Base-by-base conservation (phyloP, 2,329 filamentous ascomycete species). In the Coniochaeta ligniaria region DNA sequence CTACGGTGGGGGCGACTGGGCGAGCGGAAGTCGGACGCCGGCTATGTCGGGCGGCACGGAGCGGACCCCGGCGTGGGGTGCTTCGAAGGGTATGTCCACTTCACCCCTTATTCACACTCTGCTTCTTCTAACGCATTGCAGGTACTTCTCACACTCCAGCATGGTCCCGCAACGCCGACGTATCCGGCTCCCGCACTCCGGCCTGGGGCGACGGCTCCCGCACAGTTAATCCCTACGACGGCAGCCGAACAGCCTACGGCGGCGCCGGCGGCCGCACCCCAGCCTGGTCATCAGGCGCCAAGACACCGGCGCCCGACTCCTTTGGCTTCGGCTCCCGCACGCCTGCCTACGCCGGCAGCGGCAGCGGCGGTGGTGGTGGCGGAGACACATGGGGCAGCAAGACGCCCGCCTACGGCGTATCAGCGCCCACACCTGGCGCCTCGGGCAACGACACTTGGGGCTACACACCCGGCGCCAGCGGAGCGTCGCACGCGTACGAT, bases 161-260 rank as follows among this genome's bases (percentile, higher is more conserved):
- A 7, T 89, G 85, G 81, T 84, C 81, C 65, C 79, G 76, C 35
- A 58, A 24, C 33, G 75, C 76, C 50, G 80, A 82, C 52, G 75
- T 78, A 58, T 76, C 77, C 16, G 84, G 47, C 24, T 82, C 82
- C 7, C 83, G 88, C 59, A 92, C 89, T 0, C 89, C 89, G 0
- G 87, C 86, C 2, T 91, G 89, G 87, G 80, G 80, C 22, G 85
- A 89, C 31, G 87, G 87, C 7, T 88, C 85, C 3, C 80, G 85
- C 54, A 88, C 85, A 14, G 83, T 84, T 63, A 88, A 88, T 69
- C 87, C 88, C 1, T 90, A 91, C 67, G 88, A 89, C 66, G 89
- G 89, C 62, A 88, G 77, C 71, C 86, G 87, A 54, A 93, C 91
- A 17, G 85, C 91, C 1, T 96, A 96, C 67, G 92, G 92, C 50